Evolutionary conservation across 2,329 filamentous ascomycete species (phyloP).

Genomic region (Furcasterigmium sp.): DNA sequence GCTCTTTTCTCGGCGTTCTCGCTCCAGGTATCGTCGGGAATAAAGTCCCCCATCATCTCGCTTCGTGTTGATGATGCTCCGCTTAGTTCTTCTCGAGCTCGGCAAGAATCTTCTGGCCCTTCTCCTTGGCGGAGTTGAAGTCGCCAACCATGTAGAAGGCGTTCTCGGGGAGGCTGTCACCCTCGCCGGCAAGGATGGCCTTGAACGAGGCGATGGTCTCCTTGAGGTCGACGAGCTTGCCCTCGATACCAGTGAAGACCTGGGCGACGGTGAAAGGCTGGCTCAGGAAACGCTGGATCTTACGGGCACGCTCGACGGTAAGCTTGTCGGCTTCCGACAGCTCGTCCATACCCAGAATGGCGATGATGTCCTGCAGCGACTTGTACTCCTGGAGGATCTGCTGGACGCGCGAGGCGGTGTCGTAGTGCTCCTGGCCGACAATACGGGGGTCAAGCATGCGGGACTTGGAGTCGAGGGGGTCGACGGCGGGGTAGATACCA

Average conservation of each 20-base stretch:
- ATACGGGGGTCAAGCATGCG: constrained; percentile 99
- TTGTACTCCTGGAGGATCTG: constrained; percentile 99
- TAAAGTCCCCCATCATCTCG: constrained; percentile 51
- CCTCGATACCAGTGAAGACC: constrained; percentile 91
- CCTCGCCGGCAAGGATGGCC: constrained; percentile 90
- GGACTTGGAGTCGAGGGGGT: constrained; percentile 98
- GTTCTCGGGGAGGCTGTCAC: constrained; percentile 92
- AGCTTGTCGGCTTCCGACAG: constrained; percentile 99
- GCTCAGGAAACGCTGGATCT: constrained; percentile 99
- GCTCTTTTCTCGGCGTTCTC: constrained; percentile 25
- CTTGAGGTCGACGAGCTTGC: constrained; percentile 95
- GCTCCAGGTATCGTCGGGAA: constrained; percentile 20
- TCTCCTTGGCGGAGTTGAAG: constrained; percentile 84
- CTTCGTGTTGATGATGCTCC: no score
- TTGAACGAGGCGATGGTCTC: constrained; percentile 98
- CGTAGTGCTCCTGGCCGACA: constrained; percentile 96
- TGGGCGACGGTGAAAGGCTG: constrained; percentile 92
- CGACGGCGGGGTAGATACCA: constrained; percentile 99
- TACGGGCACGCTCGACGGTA: constrained; percentile 99
- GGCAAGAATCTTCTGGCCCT: constrained; percentile 99
- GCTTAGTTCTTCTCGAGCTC: constrained; percentile 62
- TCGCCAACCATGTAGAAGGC: constrained; percentile 98
- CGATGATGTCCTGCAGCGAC: constrained; percentile 99
- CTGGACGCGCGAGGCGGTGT: constrained; percentile 90
- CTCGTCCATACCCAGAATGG: constrained; percentile 99